Conservation (phyloP, 495 filamentous ascomycete genomes). For the Aspergillus carlsbadensis region DNA sequence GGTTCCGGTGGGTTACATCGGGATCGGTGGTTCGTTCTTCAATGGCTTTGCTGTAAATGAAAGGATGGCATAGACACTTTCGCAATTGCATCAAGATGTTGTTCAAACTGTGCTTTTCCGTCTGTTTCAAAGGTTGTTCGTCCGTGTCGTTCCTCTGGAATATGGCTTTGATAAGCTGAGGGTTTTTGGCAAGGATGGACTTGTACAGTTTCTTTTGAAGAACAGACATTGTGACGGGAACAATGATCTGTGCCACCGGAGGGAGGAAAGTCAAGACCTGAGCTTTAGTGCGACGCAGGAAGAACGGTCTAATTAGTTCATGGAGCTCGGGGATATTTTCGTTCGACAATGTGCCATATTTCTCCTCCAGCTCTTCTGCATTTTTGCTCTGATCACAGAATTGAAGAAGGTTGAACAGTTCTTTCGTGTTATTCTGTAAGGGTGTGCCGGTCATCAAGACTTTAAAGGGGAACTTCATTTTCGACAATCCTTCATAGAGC, state of each 20-base stretch:
- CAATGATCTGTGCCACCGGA: conserved; percentile 88
- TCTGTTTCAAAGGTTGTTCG: conserved; percentile 48
- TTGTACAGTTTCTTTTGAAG: conserved; percentile 94
- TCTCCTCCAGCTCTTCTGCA: conserved; percentile 68
- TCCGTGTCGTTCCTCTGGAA: conserved; percentile 58
- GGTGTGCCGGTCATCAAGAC: conserved; percentile 88
- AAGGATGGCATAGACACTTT: conserved; percentile 94
- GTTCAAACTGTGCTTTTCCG: conserved; percentile 74
- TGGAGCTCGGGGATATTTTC: conserved; percentile 82
- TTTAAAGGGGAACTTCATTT: conserved; percentile 74
- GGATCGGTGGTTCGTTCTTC: conserved; percentile 67
- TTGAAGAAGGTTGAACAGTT: conserved; percentile 93
- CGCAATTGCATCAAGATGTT: conserved; percentile 96
- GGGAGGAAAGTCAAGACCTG: conserved; percentile 88
- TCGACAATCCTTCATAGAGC: conserved; percentile 71
- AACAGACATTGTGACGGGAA: conserved; percentile 88
- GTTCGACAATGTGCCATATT: conserved; percentile 71
- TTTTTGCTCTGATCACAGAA: conserved; percentile 75
- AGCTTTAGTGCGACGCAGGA: conserved; percentile 81
- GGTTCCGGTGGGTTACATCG: conserved; percentile 63
- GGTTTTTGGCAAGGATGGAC: conserved; percentile 86
- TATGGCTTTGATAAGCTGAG: conserved; percentile 83
- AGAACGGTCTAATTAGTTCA: conserved; percentile 79
- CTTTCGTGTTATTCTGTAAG: conserved; percentile 90
- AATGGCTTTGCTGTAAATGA: conserved; percentile 84